phyloP scores from a whole-genome alignment of 129 eudicot species.

The Helianthus tuberosus region DNA sequence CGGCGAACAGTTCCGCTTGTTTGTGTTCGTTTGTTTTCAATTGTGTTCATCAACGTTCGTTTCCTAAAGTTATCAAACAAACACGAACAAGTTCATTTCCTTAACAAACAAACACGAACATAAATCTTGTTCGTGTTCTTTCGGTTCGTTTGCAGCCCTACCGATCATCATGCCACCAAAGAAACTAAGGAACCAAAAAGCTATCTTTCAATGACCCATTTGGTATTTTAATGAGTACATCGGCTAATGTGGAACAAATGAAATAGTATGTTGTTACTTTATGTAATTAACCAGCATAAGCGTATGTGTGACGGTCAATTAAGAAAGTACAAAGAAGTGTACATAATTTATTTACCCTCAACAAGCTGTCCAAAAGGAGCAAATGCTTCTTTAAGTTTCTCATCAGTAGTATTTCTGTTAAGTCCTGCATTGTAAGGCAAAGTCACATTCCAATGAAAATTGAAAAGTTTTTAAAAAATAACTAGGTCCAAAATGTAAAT shows the following conservation, averaged over 20 bases:
- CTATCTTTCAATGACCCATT: not conserved
- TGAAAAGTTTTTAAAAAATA: not conserved
- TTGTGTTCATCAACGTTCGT: too few species aligned
- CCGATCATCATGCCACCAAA: not conserved
- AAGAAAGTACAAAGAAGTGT: not conserved
- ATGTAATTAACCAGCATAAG: not conserved
- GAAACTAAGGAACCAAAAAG: not conserved
- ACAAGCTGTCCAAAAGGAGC: constrained; percentile 74
- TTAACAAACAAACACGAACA: too few species aligned
- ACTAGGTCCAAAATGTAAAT: not conserved
- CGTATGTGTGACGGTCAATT: not conserved
- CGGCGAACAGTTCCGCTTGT: fast-evolving
- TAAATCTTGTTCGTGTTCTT: too few species aligned
- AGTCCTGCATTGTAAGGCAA: constrained; percentile 57
- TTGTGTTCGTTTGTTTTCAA: too few species aligned
- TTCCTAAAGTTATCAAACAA: too few species aligned
- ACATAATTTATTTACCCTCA: constrained; percentile 53
- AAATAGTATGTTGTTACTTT: not conserved
- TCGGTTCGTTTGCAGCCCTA: too few species aligned
- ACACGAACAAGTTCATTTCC: too few species aligned
- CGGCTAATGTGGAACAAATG: not conserved
- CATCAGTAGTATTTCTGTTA: constrained; percentile 79
- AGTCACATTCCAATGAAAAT: constrained; percentile 11
- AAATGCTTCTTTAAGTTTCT: constrained; percentile 80
- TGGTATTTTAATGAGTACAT: not conserved